phyloP scores from a whole-genome alignment of 1,139 yeast genomes.

The Saccharomyces hybrid region DNA sequence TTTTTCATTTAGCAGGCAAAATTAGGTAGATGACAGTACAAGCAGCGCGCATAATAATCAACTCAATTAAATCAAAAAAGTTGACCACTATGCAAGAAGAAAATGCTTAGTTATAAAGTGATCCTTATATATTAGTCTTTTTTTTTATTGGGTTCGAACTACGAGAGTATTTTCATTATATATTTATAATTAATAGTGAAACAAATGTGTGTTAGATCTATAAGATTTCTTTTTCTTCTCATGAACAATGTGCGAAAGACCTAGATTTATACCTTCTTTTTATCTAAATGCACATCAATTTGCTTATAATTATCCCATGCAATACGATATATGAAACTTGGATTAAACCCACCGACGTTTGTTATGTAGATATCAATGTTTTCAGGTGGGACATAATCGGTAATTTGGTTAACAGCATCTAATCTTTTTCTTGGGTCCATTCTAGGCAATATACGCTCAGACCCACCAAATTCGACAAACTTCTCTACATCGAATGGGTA shows the following conservation, averaged over 20 bases:
- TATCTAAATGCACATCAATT: constrained; percentile 59
- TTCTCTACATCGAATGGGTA: constrained; percentile 90
- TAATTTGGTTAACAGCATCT: constrained; percentile 85
- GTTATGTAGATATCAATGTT: constrained; percentile 90
- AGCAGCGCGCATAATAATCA: not conserved
- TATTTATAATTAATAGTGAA: not conserved
- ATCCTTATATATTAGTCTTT: not conserved
- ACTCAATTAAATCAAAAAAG: not conserved
- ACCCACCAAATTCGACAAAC: constrained; percentile 87
- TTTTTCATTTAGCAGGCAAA: constrained; percentile 2
- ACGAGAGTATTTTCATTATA: not conserved
- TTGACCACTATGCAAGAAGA: not conserved
- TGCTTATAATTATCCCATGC: constrained; percentile 89
- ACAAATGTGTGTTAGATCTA: not conserved
- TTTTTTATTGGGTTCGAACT: not conserved
- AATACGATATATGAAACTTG: constrained; percentile 89
- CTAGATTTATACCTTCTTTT: constrained; percentile 2
- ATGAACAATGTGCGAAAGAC: not conserved
- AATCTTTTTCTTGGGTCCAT: constrained; percentile 40
- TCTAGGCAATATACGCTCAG: constrained; percentile 36
- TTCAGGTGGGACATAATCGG: constrained; percentile 89
- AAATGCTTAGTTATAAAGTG: not conserved
- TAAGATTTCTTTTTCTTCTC: not conserved
- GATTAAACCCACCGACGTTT: constrained; percentile 92
- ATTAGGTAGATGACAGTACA: not conserved